Conservation (phyloP, 768 basidiomycete genomes). For the Pholiota molesta region DNA sequence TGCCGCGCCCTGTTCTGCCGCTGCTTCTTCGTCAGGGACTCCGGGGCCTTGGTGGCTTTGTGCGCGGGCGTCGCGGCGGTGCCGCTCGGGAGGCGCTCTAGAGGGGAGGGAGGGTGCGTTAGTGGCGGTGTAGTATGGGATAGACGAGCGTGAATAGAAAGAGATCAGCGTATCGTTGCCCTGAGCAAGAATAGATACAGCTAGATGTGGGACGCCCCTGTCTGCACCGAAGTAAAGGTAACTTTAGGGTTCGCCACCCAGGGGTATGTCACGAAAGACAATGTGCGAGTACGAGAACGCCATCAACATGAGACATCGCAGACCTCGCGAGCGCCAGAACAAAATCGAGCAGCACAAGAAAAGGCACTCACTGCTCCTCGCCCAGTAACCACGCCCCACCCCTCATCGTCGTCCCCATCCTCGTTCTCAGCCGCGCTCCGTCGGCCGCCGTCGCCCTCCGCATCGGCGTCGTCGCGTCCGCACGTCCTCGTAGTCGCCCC, state of each 20-base stretch:
- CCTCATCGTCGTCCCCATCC: slow-evolving; percentile 69
- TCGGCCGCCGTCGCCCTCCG: slow-evolving; percentile 65
- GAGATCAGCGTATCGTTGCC: no score
- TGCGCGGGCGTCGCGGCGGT: slow-evolving; percentile 8
- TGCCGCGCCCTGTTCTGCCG: slow-evolving; percentile 65
- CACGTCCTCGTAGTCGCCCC: slow-evolving; percentile 79
- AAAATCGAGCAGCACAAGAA: neutral
- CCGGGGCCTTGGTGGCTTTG: slow-evolving; percentile 33
- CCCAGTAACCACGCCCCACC: slow-evolving; percentile 78
- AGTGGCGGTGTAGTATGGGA: no score
- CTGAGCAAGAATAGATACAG: no score
- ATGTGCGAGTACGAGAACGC: no score
- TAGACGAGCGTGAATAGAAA: no score
- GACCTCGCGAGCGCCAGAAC: no score
- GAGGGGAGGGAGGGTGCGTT: neutral
- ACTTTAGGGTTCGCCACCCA: no score
- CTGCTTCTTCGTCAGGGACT: slow-evolving; percentile 65
- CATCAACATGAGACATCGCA: no score
- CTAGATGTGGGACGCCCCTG: no score
- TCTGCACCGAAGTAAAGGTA: no score
- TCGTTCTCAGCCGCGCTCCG: slow-evolving; percentile 32
- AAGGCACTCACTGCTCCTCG: slow-evolving; percentile 44
- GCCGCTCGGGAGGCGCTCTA: slow-evolving; percentile 1
- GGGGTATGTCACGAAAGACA: no score
- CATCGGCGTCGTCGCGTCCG: slow-evolving; percentile 45